Evolutionary conservation across 768 basidiomycete genomes (phyloP), one percentile per base, ranked within the genome.

Genomic region (Agaricus blazei): DNA sequence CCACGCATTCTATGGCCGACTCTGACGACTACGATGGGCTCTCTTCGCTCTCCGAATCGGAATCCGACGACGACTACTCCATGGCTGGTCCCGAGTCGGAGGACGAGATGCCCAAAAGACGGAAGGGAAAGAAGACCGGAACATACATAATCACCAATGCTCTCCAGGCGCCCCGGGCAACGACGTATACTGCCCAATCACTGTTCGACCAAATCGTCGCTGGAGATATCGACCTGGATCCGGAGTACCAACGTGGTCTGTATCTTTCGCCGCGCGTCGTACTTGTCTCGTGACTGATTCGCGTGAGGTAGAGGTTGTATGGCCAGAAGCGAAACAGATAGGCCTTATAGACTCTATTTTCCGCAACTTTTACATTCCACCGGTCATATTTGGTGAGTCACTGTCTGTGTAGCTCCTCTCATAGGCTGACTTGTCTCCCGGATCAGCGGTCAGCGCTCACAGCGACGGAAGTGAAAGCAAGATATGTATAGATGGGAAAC

Each of bases 401-500:
- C 9, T 14, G 40, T 19, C 45, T 40, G 27, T n/a, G 24, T 9
- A 49, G n/a, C 47, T 59, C 55, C 11, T 53, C 11, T 23, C 6
- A 5, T 15, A 23, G 52, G 36, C 42, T 28, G 3, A 1, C n/a
- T 38, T 34, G 42, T 4, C 24, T 4, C 24, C 74, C 5, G 19
- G 12, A 5, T 2, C 34, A 54, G 83, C 85, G 57, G 76, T 82
- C 11, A 69, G 78, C 23, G 66, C 71, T 2, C 62, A 67, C 34
- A 79, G 83, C 0, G 87, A 90, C 61, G 89, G 89, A 0, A 70
- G 78, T 0, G 87, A 88, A 62, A 75, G 70, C 3, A 81, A 81
- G 60, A 82, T 81, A 1, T 88, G 87, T 61, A 87, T 88, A 7
- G 88, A 90, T 61, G 90, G 90, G 15, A 93, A 93, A 63, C 90